A percentile compares a stretch with the other conserved stretches of the same genome.
These are phyloP conservation scores for Protomyces inouyei DNA, from an alignment of 1,139 yeast genomes.

Conservation along the genomic window DNA sequence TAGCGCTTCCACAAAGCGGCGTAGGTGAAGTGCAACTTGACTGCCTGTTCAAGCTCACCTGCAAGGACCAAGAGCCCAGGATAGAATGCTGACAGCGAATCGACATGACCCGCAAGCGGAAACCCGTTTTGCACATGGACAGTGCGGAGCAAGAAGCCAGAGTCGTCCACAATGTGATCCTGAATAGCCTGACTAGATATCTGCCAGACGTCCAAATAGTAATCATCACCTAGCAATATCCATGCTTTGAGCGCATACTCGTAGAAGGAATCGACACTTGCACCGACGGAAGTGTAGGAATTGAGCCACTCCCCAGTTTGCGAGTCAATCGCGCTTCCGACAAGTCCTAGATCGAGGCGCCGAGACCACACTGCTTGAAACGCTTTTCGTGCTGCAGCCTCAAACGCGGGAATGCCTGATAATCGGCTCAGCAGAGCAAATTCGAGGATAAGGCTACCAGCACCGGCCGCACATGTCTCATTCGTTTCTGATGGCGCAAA, in stretches of 20 bases:
- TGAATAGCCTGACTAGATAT: constrained; percentile 55
- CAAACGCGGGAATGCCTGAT: constrained; percentile 77
- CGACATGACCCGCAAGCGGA: constrained; percentile 64
- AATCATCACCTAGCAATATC: constrained; percentile 63
- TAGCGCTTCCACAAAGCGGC: constrained; percentile 74
- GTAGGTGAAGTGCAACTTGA: constrained; percentile 57
- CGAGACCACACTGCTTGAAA: constrained; percentile 68
- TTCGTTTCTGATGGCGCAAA: constrained; percentile 59
- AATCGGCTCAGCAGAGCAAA: constrained; percentile 74
- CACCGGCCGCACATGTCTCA: constrained; percentile 90
- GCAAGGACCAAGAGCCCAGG: constrained; percentile 76
- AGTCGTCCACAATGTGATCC: constrained; percentile 44
- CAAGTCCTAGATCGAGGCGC: constrained; percentile 55
- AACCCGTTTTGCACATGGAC: constrained; percentile 54
- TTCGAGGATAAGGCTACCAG: constrained; percentile 79
- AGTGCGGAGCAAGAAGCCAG: constrained; percentile 59
- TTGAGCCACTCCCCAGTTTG: constrained; percentile 54
- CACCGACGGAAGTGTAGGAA: constrained; percentile 73
- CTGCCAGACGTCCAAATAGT: constrained; percentile 57
- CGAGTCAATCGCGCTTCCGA: constrained; percentile 77
- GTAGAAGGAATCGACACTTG: constrained; percentile 87
- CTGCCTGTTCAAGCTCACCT: constrained; percentile 69
- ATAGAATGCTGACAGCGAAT: constrained; percentile 80
- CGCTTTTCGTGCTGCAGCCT: constrained; percentile 55
- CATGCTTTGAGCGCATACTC: constrained; percentile 81